A percentile compares a stretch with the other conserved stretches of the same genome.
These are phyloP conservation scores for Asparagopsis taxiformis DNA, from an alignment of 31 red algal genomes.

Conservation along the genomic window DNA sequence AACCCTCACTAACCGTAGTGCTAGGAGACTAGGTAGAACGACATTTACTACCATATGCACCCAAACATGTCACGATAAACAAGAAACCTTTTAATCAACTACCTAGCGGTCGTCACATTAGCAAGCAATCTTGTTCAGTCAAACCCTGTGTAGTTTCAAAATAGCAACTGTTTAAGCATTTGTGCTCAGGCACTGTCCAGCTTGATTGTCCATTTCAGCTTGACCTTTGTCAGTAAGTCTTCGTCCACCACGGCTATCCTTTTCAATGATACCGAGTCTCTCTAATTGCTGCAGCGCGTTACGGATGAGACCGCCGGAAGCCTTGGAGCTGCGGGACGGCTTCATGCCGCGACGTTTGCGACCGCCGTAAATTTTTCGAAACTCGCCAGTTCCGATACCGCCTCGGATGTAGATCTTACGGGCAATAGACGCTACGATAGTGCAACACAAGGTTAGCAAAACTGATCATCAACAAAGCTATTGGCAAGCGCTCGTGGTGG, in stretches of 20 bases:
- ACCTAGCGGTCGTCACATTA: too few relatives aligned
- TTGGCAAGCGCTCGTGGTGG: not conserved
- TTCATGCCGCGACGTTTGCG: conserved; percentile 81
- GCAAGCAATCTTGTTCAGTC: too few relatives aligned
- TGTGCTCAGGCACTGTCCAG: conserved; percentile 55
- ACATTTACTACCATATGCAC: too few relatives aligned
- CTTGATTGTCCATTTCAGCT: conserved; percentile 95
- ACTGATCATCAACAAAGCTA: not conserved
- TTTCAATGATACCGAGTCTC: conserved; percentile 88
- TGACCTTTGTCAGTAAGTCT: conserved; percentile 86
- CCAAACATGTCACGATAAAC: too few relatives aligned
- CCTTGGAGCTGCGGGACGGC: conserved; percentile 75
- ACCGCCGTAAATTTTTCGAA: conserved; percentile 87
- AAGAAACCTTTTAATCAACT: too few relatives aligned
- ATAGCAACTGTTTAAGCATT: conserved; percentile 37
- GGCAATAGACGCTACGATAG: conserved; percentile 81
- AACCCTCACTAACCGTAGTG: too few relatives aligned
- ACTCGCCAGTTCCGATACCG: conserved; percentile 88
- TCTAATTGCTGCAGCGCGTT: conserved; percentile 94
- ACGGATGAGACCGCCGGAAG: conserved; percentile 90
- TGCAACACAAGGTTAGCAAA: conserved; percentile 12
- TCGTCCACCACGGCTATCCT: conserved; percentile 74
- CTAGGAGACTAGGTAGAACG: too few relatives aligned
- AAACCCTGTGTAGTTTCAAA: too few relatives aligned
- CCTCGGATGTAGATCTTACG: conserved; percentile 89